Percentiles rank a stretch among this genome's conserved stretches.
These are phyloP conservation scores for Arthrobotrys sphaeroides DNA, from an alignment of 2,329 filamentous ascomycete species.

Conservation along the genomic window DNA sequence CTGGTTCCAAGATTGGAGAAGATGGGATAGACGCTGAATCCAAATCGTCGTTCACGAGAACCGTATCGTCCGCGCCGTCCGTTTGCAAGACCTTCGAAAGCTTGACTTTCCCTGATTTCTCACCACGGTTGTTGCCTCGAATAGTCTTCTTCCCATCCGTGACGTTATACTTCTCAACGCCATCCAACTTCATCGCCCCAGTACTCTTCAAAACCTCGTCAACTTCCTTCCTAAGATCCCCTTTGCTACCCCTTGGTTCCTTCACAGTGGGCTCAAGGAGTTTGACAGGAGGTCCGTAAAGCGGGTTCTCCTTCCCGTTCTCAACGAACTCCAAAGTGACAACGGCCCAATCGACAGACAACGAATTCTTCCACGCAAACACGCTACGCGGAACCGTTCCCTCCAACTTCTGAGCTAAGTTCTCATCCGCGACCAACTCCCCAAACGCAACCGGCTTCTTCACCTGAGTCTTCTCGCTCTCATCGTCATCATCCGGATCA, in stretches of 20 bases:
- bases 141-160: slow-evolving; percentile 9
- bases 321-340: slow-evolving; percentile 41
- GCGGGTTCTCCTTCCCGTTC: slow-evolving; percentile 30
- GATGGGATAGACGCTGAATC: slow-evolving; percentile 47
- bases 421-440: not conserved
- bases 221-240: slow-evolving; percentile 9
- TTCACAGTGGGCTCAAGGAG: not conserved
- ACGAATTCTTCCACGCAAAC: slow-evolving; percentile 44
- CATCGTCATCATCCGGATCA: slow-evolving; percentile 28
- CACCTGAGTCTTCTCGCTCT: not conserved
- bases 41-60: slow-evolving; percentile 38
- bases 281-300: slow-evolving; percentile 38
- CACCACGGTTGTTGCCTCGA: not conserved
- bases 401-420: slow-evolving; percentile 8
- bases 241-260: not conserved
- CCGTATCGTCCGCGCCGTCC: slow-evolving; percentile 42
- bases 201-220: slow-evolving; percentile 14
- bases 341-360: slow-evolving; percentile 46
- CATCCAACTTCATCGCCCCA: slow-evolving; percentile 6
- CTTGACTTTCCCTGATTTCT: not conserved
- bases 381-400: slow-evolving; percentile 29
- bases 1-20: slow-evolving; percentile 33
- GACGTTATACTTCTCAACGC: not conserved
- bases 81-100: slow-evolving; percentile 1
- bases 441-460: not conserved